These are phyloP conservation scores for Dioscorea dumetorum DNA, from an alignment of 106 monocot species.

Conservation along the genomic window DNA sequence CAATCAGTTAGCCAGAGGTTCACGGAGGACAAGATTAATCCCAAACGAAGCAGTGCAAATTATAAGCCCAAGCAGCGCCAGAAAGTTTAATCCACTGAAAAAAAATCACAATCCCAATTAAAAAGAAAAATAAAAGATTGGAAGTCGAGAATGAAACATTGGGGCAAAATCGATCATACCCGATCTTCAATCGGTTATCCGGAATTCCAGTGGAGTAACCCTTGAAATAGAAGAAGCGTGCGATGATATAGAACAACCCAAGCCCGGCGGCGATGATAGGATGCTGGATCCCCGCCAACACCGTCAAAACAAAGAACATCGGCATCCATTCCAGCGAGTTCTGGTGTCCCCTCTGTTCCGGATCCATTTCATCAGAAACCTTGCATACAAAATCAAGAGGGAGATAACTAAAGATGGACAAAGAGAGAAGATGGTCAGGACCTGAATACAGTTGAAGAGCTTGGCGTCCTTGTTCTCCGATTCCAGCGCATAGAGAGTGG, in stretches of 20 bases:
- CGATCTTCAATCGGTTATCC: slow-evolving; percentile 62
- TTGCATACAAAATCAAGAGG: no score
- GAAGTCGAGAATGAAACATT: background rate
- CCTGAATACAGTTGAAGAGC: slow-evolving; percentile 93
- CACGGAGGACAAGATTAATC: slow-evolving; percentile 24
- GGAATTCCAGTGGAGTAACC: slow-evolving; percentile 83
- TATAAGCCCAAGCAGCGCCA: slow-evolving; percentile 36
- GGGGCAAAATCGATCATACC: slow-evolving; percentile 7
- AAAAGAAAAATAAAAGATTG: background rate
- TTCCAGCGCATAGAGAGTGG: slow-evolving; percentile 65
- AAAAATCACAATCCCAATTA: background rate
- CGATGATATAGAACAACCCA: slow-evolving; percentile 49
- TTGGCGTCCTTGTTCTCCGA: slow-evolving; percentile 95
- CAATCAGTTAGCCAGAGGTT: background rate
- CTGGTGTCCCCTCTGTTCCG: slow-evolving; percentile 83
- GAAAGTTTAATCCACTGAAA: slow-evolving; percentile 58
- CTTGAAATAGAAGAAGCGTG: slow-evolving; percentile 89
- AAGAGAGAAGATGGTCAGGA: background rate
- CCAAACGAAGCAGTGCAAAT: slow-evolving; percentile 49
- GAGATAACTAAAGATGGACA: no score
- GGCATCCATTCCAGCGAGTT: slow-evolving; percentile 92
- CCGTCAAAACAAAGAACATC: slow-evolving; percentile 55
- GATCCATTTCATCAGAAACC: background rate
- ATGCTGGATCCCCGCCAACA: slow-evolving; percentile 71
- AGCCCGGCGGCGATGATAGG: slow-evolving; percentile 46